phyloP scores from a whole-genome alignment of 805 yeast species.

The Starmerella bombicola region DNA sequence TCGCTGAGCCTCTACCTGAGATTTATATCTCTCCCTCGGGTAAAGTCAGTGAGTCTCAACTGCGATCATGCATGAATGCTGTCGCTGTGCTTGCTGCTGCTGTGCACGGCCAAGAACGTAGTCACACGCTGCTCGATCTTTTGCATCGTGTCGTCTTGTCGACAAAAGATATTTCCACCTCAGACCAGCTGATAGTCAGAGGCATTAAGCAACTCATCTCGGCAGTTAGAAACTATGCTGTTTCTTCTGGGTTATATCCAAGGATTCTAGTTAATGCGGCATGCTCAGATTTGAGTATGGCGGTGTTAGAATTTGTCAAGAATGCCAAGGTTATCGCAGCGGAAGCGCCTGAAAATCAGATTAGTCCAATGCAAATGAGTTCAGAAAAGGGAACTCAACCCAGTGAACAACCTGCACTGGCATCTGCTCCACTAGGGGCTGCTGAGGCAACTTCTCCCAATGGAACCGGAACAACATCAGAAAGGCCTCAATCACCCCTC shows the following conservation, averaged over 20 bases:
- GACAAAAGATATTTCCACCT: conserved; percentile 23
- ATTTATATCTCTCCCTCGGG: conserved; percentile 21
- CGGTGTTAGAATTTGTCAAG: conserved; percentile 33
- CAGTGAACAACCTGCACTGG: neutral
- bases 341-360: neutral
- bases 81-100: conserved; percentile 28
- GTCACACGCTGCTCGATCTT: conserved; percentile 24
- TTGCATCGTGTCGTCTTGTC: conserved; percentile 29
- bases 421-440: neutral
- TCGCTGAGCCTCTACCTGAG: conserved; percentile 2
- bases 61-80: conserved; percentile 27
- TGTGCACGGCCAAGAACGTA: conserved; percentile 20
- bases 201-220: conserved; percentile 66
- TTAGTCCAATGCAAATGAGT: neutral
- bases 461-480: neutral
- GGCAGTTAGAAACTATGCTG: conserved; percentile 58
- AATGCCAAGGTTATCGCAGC: conserved; percentile 1
- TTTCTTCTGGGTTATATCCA: conserved; percentile 55
- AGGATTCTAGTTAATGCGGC: conserved; percentile 61
- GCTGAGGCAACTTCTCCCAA: neutral
- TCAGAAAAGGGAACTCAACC: neutral
- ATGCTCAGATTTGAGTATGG: conserved; percentile 55
- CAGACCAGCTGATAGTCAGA: conserved; percentile 38
- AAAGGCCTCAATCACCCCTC: neutral
- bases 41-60: conserved; percentile 20